Base-by-base conservation (phyloP, 108 stramenopile species). In the Skeletonema marinoi region DNA sequence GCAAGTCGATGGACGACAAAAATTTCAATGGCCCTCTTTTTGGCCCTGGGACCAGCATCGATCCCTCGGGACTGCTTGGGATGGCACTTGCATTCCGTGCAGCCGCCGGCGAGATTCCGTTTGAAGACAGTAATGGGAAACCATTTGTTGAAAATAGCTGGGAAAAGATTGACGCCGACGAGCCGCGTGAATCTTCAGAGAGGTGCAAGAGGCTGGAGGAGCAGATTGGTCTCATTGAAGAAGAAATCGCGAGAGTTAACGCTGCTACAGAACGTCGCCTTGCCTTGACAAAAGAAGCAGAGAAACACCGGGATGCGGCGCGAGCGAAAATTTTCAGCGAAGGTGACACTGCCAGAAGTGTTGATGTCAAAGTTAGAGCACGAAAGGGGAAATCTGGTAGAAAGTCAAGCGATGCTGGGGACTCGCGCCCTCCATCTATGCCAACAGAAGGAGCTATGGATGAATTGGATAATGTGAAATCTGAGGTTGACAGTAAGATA, bases 41-140 rank as follows among this genome's bases (percentile, higher is more conserved):
- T 44, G 82, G 90, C 38, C 88, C 91, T 9, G 81, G 87, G 7
- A 77, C 89, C 35, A 74, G 78, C 50, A 84, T 95, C 30, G 94
- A 96, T 32, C 85, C 91, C 11, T 78, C 85, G 19, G 87, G 92
- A 5, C 68, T 96, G 25, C 81, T 92, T 42, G 91, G 92, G 2
- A 89, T 96, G 89, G 91, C 95, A 16, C 84, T 96, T 35, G 95
- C 92, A 13, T 96, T 96, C 78, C 88, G 95, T 41, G 91, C 87
- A 51, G 90, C 92, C 29, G 88, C 95, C 7, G 95, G 95, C 1
- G 88, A 93, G 35, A 74, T 93, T 42, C 77, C 82, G n/a, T 86
- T 91, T 75, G 74, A 84, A 39, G 84, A 87, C 56, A 88, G 81
- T 58, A 83, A 72, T 32, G 88, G 86, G 7, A 80, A 65, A 35